Evolutionary conservation across 208 protist species (phyloP).

Genomic region (Leptomonas pyrrhocoris): DNA sequence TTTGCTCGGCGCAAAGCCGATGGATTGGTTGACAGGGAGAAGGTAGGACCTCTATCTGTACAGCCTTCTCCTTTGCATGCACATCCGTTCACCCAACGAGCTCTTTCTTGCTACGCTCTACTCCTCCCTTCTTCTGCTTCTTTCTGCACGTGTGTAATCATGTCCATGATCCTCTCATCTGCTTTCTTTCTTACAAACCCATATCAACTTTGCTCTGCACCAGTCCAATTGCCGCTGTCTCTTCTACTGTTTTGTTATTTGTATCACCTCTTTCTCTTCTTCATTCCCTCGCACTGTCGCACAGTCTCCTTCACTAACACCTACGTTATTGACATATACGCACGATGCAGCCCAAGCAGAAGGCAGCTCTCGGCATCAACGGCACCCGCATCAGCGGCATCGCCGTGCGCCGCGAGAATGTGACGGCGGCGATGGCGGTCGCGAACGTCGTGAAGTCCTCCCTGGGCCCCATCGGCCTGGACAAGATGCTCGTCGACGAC

Average conservation of each 20-base stretch:
- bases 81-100: no score
- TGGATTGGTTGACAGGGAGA: no score
- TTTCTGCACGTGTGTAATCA: no score
- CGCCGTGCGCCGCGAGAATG: constrained; percentile 97
- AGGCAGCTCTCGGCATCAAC: constrained; percentile 91
- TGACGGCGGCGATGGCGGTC: constrained; percentile 97
- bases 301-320: not conserved
- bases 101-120: no score
- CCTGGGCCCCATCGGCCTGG: constrained; percentile 99
- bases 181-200: no score
- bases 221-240: no score
- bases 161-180: no score
- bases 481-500: constrained; percentile 99
- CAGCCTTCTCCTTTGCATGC: no score
- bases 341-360: constrained; percentile 87
- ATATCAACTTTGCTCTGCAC: no score
- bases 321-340: not conserved
- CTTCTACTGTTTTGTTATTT: not conserved
- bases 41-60: no score
- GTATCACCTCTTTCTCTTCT: not conserved
- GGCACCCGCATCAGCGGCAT: constrained; percentile 95
- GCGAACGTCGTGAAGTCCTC: constrained; percentile 99
- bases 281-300: not conserved
- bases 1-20: no score
- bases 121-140: no score